Percentiles rank a stretch among this genome's conserved stretches.
Evolutionary conservation across 345 rosid species (phyloP).

Genomic region (Hypericum perforatum): DNA sequence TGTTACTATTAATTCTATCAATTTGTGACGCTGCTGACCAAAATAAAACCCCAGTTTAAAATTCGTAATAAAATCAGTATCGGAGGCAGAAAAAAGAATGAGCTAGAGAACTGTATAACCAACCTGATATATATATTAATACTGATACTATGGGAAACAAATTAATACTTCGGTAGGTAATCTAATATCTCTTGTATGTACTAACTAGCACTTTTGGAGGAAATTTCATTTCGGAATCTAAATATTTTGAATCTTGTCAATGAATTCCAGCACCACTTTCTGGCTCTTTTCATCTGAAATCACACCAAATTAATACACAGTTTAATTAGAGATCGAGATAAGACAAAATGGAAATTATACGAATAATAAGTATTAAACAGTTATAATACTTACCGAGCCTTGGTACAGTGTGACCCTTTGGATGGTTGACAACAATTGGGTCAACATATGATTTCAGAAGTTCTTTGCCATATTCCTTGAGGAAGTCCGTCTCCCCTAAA

Average conservation of each 20-base stretch:
- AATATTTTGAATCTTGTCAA: slow-evolving; percentile 34
- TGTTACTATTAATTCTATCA: too few relatives aligned
- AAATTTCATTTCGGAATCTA: slow-evolving; percentile 15
- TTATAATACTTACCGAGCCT: slow-evolving; percentile 44
- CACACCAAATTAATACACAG: background rate
- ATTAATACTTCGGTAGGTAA: too few relatives aligned
- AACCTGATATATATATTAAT: too few relatives aligned
- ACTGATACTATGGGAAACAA: too few relatives aligned
- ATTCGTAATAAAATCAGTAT: too few relatives aligned
- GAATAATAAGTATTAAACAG: background rate
- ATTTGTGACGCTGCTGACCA: too few relatives aligned
- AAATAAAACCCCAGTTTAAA: too few relatives aligned
- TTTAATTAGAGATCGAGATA: background rate
- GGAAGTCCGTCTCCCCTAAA: slow-evolving; percentile 77
- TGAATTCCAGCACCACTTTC: slow-evolving; percentile 31
- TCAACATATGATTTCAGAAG: slow-evolving; percentile 41
- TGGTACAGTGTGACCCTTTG: slow-evolving; percentile 90
- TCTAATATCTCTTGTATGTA: too few relatives aligned
- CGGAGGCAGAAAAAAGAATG: too few relatives aligned
- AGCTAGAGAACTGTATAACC: too few relatives aligned
- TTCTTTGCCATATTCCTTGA: slow-evolving; percentile 57
- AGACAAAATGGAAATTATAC: background rate
- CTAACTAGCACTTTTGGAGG: too few relatives aligned
- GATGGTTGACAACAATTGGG: slow-evolving; percentile 62
- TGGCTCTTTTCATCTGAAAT: slow-evolving; percentile 53